These are phyloP conservation scores for Clavaria fumosa DNA, from an alignment of 768 basidiomycete genomes.

Conservation along the genomic window DNA sequence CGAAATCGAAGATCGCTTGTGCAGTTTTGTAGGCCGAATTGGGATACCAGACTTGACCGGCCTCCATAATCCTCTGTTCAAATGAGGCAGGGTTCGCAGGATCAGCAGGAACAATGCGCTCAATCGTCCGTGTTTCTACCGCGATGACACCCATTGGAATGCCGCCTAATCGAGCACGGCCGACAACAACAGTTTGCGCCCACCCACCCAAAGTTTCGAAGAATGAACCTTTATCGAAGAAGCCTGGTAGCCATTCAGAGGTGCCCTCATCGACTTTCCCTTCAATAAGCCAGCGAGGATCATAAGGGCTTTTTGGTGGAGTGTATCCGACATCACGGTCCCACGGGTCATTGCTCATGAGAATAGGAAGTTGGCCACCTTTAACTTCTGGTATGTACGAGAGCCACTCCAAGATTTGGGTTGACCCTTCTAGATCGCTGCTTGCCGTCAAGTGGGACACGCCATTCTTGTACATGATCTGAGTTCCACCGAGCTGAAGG, in stretches of 20 bases:
- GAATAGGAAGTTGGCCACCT: slow-evolving; percentile 66
- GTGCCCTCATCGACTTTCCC: slow-evolving; percentile 80
- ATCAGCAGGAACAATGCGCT: slow-evolving; percentile 92
- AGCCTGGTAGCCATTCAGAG: slow-evolving; percentile 68
- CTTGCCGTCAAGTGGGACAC: slow-evolving; percentile 91
- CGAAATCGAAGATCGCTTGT: slow-evolving; percentile 97
- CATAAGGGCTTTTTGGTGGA: slow-evolving; percentile 89
- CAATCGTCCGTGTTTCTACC: slow-evolving; percentile 94
- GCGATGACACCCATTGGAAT: slow-evolving; percentile 98
- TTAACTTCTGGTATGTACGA: slow-evolving; percentile 83
- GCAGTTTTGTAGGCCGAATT: slow-evolving; percentile 99
- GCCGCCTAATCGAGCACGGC: slow-evolving; percentile 89
- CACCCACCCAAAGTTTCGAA: slow-evolving; percentile 97
- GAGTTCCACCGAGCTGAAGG: slow-evolving; percentile 96
- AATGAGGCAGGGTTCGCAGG: slow-evolving; percentile 94
- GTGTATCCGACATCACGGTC: slow-evolving; percentile 83
- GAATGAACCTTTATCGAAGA: slow-evolving; percentile 97
- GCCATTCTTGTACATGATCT: slow-evolving; percentile 99
- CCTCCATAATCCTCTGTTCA: slow-evolving; percentile 97
- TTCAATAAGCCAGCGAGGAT: slow-evolving; percentile 96
- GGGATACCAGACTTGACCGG: slow-evolving; percentile 99
- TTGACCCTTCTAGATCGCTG: slow-evolving; percentile 91
- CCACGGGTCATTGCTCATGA: slow-evolving; percentile 63
- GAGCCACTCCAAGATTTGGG: slow-evolving; percentile 87
- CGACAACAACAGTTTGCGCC: slow-evolving; percentile 98